A percentile compares a stretch with the other conserved stretches of the same genome.
These are phyloP conservation scores for Neoboletus brunneissimus DNA, from an alignment of 768 basidiomycete genomes.

Conservation along the genomic window DNA sequence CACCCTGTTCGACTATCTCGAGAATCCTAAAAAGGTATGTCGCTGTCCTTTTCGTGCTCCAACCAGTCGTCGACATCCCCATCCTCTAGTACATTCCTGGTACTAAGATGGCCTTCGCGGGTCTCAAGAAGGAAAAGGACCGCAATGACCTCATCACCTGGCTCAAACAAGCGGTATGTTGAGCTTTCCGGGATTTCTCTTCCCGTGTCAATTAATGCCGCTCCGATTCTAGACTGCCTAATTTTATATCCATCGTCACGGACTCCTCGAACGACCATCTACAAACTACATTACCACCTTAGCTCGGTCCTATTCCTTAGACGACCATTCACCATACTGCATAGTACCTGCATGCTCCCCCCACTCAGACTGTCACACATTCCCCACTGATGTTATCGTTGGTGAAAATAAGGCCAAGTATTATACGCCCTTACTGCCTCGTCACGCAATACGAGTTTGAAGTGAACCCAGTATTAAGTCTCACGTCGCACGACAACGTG, in stretches of 20 bases:
- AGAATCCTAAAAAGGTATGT: constrained; percentile 94
- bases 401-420: not conserved
- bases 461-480: not conserved
- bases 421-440: not conserved
- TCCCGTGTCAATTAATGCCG: not conserved
- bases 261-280: constrained; percentile 12
- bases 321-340: constrained; percentile 27
- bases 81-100: constrained; percentile 82
- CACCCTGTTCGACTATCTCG: constrained; percentile 93
- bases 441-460: not conserved
- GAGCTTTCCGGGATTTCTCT: not conserved
- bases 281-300: constrained; percentile 18
- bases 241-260: constrained; percentile 15
- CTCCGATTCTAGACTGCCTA: constrained; percentile 25
- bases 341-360: constrained; percentile 24
- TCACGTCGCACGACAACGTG: not conserved
- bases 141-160: constrained; percentile 89
- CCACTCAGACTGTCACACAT: constrained; percentile 31
- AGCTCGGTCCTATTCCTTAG: constrained; percentile 36
- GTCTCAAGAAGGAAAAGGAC: constrained; percentile 98
- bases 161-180: constrained; percentile 70
- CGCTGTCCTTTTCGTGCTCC: not conserved
- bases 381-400: not conserved
- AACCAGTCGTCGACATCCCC: not conserved
- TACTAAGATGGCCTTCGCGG: constrained; percentile 98